A percentile compares a stretch with the other conserved stretches of the same genome.
Conservation (phyloP, 2,329 filamentous ascomycete species). For the Intubia oerlemansii region DNA sequence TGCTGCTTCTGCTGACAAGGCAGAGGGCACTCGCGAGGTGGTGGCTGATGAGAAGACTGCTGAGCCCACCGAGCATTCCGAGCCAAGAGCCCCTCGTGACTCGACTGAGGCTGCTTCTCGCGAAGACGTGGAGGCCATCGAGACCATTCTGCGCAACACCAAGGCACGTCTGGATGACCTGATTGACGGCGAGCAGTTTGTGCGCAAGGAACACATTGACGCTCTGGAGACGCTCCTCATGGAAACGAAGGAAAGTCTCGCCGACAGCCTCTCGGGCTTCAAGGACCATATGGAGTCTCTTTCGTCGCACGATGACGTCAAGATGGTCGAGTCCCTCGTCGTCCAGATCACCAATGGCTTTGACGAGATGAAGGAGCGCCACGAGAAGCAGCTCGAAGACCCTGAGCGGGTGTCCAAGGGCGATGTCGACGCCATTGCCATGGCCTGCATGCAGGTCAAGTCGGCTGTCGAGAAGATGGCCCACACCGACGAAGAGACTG, state of each 20-base stretch:
- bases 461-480: constrained; percentile 51
- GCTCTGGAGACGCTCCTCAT: constrained; percentile 43
- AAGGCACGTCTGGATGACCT: constrained; percentile 71
- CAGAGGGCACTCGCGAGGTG: neutral
- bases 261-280: constrained; percentile 31
- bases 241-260: constrained; percentile 55
- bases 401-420: constrained; percentile 54
- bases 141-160: constrained; percentile 74
- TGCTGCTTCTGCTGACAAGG: too few species aligned
- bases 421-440: constrained; percentile 62
- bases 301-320: constrained; percentile 51
- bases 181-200: constrained; percentile 49
- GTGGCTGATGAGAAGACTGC: constrained; percentile 2
- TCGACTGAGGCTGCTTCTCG: constrained; percentile 36
- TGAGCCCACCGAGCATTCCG: too few species aligned
- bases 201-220: constrained; percentile 44
- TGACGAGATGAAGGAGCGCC: constrained; percentile 47
- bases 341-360: constrained; percentile 55
- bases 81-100: constrained; percentile 6
- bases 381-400: constrained; percentile 30
- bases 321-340: constrained; percentile 54
- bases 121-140: constrained; percentile 78
- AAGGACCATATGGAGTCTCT: constrained; percentile 19
- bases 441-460: constrained; percentile 73
- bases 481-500: constrained; percentile 41